Base-by-base conservation (phyloP, 305 asterid genomes). In the Galium porrigens region DNA sequence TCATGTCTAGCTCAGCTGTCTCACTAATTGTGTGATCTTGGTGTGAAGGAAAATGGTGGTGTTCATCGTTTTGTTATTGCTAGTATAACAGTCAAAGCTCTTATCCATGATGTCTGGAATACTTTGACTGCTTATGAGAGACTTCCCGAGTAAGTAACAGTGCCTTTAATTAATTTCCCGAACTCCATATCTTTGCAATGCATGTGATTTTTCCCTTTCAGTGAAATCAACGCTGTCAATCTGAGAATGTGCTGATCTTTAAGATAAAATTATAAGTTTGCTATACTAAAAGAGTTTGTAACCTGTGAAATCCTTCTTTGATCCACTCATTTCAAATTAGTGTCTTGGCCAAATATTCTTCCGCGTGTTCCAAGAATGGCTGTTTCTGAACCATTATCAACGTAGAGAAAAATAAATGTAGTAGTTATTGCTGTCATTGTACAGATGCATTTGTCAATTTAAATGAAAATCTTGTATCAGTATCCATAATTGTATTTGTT, bases 1-100 rank as follows among this genome's bases (percentile, higher is more conserved):
- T 59, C 65, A 42, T 48, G 67, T 56, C 46, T 44, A 30, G 8
- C 25, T 69, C 53, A 68, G 66, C 61, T 25, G 57, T 65, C 57
- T 59, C 65, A 44, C 64, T 77, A 74, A 78, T 68, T 68, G 61
- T 46, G 77, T 70, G 51, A n/a, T 68, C 76, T 78, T 76, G 41
- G 27, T 32, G 22, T 72, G 80, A 82, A 89, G 97, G 98, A 91
- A 86, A 80, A 91, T 69, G 98, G 96, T 41, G 98, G 98, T 65
- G 98, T 88, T 66, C 98, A 91, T 73, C 85, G 95, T 32, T 82
- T 96, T 18, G 98, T 91, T 51, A 81, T 88, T 73, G 98, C 98
- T 65, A 83, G 95, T 85, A 91, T 88, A 70, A 91, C 96, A 9
- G 98, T 91, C 60, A 88, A 88, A 71, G 96, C 95, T 48, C 84